Evolutionary conservation across 768 basidiomycete species (phyloP).

Genomic region (Pisolithus tinctorius): DNA sequence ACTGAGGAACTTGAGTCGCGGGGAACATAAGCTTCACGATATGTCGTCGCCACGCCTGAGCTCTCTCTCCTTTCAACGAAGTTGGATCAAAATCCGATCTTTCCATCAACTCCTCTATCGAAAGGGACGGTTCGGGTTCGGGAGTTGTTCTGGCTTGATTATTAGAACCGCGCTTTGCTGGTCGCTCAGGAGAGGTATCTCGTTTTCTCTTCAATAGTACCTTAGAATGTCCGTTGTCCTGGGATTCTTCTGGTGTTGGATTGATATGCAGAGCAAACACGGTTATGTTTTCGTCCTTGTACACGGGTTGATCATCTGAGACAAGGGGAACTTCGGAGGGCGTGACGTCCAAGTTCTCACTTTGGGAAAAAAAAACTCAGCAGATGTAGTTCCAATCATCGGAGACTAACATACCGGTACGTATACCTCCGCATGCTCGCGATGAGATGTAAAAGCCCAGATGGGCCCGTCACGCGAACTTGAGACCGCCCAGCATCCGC

Average conservation of each 20-base stretch:
- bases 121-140: neutral
- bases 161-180: constrained; percentile 31
- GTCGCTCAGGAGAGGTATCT: constrained; percentile 28
- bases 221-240: neutral
- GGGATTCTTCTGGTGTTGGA: constrained; percentile 1
- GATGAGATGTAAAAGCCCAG: constrained; percentile 61
- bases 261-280: constrained; percentile 55
- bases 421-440: constrained; percentile 66
- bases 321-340: constrained; percentile 36
- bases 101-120: constrained; percentile 19
- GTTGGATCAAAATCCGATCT: constrained; percentile 22
- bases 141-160: neutral
- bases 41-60: constrained; percentile 49
- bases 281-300: constrained; percentile 54
- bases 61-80: constrained; percentile 34
- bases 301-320: constrained; percentile 37
- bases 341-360: constrained; percentile 45
- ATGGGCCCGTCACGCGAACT: constrained; percentile 65
- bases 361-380: constrained; percentile 13
- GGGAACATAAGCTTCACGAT: constrained; percentile 62
- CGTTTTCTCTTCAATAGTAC: constrained; percentile 37
- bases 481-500: constrained; percentile 61
- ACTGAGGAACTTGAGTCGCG: constrained; percentile 19
- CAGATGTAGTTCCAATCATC: neutral
- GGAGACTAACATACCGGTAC: constrained; percentile 41